Conservation (phyloP, 2,329 filamentous ascomycete species). For the Hortaea werneckii region DNA sequence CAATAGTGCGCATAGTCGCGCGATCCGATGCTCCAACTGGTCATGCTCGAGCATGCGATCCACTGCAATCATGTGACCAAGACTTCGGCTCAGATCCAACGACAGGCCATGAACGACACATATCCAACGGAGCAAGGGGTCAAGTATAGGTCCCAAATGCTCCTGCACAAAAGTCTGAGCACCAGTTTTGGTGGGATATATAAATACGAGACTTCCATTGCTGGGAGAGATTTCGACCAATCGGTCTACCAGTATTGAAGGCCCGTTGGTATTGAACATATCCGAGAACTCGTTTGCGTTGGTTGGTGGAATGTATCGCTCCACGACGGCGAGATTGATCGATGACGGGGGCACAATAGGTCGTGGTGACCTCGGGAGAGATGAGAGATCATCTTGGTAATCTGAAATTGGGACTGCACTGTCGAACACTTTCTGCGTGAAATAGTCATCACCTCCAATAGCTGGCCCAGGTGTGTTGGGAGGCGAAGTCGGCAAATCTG, state of each 20-base stretch:
- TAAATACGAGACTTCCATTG: conserved; percentile 49
- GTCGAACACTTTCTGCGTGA: conserved; percentile 51
- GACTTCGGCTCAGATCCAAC: conserved; percentile 43
- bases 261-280: conserved; percentile 45
- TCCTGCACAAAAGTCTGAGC: conserved; percentile 48
- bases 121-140: conserved; percentile 49
- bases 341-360: conserved; percentile 51
- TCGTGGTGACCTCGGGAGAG: conserved; percentile 42
- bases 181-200: conserved; percentile 51
- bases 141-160: conserved; percentile 51
- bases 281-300: conserved; percentile 48
- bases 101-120: conserved; percentile 50
- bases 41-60: conserved; percentile 46
- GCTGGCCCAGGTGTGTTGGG: conserved; percentile 46
- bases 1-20: conserved; percentile 16
- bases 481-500: conserved; percentile 53
- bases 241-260: conserved; percentile 51
- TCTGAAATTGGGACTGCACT: conserved; percentile 50
- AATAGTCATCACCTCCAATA: conserved; percentile 49
- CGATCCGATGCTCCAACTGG: conserved; percentile 15
- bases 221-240: conserved; percentile 48
- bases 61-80: conserved; percentile 46
- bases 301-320: conserved; percentile 56
- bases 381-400: conserved; percentile 45
- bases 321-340: conserved; percentile 51